Evolutionary conservation across 306 rosid genomes (phyloP).

Genomic region (Cicer yamashitae): DNA sequence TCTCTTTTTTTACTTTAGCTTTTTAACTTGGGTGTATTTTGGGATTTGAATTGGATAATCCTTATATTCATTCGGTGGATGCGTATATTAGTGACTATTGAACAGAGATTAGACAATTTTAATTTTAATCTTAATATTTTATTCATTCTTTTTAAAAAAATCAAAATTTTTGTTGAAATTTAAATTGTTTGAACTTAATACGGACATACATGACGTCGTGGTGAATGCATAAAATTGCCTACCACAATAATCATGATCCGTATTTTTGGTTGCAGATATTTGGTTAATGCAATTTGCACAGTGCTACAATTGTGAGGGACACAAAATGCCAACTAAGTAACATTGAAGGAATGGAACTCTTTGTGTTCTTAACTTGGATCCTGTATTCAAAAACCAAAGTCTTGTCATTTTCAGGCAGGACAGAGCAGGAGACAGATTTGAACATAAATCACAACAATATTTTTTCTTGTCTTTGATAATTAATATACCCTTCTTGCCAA

Average conservation of each 20-base stretch:
- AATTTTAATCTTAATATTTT: too few species aligned
- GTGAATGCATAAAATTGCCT: too few species aligned
- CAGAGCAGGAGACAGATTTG: conserved; percentile 59
- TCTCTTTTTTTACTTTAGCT: background rate
- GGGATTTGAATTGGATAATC: too few species aligned
- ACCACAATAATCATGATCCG: too few species aligned
- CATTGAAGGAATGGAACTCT: conserved; percentile 36
- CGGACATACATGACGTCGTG: too few species aligned
- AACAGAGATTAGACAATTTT: too few species aligned
- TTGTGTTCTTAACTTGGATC: conserved; percentile 47
- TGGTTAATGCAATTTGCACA: conserved; percentile 13
- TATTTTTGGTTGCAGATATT: conserved; percentile 7
- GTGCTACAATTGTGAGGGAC: conserved; percentile 11
- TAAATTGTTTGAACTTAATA: too few species aligned
- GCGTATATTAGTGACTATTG: too few species aligned
- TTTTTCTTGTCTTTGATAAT: conserved; percentile 41
- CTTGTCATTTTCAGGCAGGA: conserved; percentile 56
- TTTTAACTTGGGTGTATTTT: background rate
- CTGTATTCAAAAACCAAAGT: conserved; percentile 48
- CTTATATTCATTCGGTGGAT: too few species aligned
- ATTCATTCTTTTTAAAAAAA: too few species aligned
- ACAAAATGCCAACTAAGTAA: conserved; percentile 41
- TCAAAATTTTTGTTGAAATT: too few species aligned
- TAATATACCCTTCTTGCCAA: conserved; percentile 32
- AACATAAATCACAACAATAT: conserved; percentile 44